These are phyloP conservation scores for Bolboschoenus planiculmis DNA, from an alignment of 176 grass and related monocot genomes.

Conservation along the genomic window DNA sequence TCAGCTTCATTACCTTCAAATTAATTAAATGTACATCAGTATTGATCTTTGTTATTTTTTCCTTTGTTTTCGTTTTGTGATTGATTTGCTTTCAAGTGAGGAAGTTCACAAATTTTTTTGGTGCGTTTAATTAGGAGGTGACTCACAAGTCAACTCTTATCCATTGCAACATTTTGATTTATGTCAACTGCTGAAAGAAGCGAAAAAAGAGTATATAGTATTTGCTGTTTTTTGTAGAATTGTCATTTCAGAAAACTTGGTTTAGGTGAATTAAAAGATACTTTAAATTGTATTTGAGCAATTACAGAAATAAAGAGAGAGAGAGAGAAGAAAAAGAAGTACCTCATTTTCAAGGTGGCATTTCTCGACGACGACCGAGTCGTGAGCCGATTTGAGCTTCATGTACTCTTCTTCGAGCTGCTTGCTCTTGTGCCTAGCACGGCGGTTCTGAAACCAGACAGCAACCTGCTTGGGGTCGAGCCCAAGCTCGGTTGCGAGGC, in stretches of 20 bases:
- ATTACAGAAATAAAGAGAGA: not conserved
- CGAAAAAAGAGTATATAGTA: not conserved
- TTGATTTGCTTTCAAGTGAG: not conserved
- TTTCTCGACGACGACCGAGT: constrained; percentile 64
- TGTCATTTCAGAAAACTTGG: not conserved
- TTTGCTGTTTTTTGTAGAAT: not conserved
- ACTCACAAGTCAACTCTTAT: not conserved
- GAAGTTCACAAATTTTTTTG: not conserved
- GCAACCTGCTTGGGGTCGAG: constrained; percentile 93
- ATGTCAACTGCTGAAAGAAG: not conserved
- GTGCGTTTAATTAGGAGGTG: not conserved
- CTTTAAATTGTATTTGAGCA: not conserved
- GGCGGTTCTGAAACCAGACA: constrained; percentile 98
- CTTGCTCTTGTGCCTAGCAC: constrained; percentile 96
- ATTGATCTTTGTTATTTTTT: not conserved
- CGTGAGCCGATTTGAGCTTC: constrained; percentile 77
- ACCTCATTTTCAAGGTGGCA: constrained; percentile 91
- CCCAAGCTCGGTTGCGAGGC: constrained; percentile 69
- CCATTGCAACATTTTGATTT: not conserved
- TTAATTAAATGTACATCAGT: not conserved
- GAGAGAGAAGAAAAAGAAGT: not conserved
- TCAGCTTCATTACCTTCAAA: constrained; percentile 57
- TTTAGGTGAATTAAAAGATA: not conserved
- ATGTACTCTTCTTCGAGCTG: constrained; percentile 84
- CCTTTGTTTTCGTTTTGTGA: not conserved